These are phyloP conservation scores for Diaporthe vexans DNA, from an alignment of 2,329 filamentous ascomycete genomes.

Conservation along the genomic window DNA sequence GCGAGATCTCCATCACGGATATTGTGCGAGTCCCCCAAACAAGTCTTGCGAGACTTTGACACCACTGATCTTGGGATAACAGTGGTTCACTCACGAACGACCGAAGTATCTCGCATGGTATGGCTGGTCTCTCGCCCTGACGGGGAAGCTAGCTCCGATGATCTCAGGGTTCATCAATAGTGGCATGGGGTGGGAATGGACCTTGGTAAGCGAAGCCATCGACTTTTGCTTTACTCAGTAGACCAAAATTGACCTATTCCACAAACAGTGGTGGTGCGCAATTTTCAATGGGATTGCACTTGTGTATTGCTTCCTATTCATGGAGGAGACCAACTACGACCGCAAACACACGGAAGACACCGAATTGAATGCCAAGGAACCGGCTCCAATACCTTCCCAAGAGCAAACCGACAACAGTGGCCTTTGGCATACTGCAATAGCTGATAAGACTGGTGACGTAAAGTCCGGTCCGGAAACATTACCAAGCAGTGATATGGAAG, in stretches of 20 bases:
- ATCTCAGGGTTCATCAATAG: constrained; percentile 52
- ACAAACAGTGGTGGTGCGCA: constrained; percentile 46
- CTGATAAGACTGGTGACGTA: not conserved
- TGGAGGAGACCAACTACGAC: constrained; percentile 67
- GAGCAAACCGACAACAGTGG: not conserved
- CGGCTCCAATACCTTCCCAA: not conserved
- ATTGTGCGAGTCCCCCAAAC: constrained; percentile 35
- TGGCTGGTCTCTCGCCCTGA: constrained; percentile 47
- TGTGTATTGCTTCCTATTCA: constrained; percentile 62
- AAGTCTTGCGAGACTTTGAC: not conserved
- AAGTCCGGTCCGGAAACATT: not conserved
- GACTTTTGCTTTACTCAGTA: fast-evolving
- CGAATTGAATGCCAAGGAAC: not conserved
- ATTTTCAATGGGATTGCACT: constrained; percentile 50
- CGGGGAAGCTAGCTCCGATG: constrained; percentile 51
- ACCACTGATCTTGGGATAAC: not conserved
- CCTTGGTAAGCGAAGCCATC: constrained; percentile 41
- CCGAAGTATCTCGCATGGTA: constrained; percentile 48
- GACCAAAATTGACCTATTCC: not conserved
- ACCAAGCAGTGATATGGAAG: constrained; percentile 14
- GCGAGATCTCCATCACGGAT: constrained; percentile 49
- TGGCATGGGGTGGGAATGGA: constrained; percentile 50
- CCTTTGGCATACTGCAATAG: not conserved
- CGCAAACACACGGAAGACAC: constrained; percentile 17
- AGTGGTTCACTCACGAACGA: constrained; percentile 48